These are phyloP conservation scores for Yamadazyma kanchanaburiensis DNA, from an alignment of 1,139 yeast species.

Conservation along the genomic window DNA sequence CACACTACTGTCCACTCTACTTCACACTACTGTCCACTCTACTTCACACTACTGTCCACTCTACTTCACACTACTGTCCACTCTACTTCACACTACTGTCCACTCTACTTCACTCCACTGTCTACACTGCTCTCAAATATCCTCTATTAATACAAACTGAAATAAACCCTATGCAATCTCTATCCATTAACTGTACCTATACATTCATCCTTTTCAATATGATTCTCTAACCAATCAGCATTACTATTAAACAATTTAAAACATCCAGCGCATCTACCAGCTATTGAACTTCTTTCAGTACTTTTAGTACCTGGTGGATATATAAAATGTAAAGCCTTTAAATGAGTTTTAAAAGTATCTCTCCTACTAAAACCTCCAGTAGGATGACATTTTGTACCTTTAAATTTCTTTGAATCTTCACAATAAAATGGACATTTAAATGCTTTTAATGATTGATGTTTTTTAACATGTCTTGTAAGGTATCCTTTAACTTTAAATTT, in stretches of 20 bases:
- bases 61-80: no score
- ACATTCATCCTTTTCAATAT: conserved; percentile 47
- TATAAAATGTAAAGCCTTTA: conserved; percentile 55
- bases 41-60: no score
- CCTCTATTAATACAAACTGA: not conserved
- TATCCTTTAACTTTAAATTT: conserved; percentile 55
- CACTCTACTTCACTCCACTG: no score
- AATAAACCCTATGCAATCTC: not conserved
- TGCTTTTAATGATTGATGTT: conserved; percentile 49
- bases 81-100: no score
- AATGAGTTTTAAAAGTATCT: conserved; percentile 57
- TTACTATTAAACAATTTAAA: conserved; percentile 47
- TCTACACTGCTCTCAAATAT: not conserved
- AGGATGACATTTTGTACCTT: conserved; percentile 53
- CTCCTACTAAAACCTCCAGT: conserved; percentile 59
- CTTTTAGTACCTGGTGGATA: conserved; percentile 59
- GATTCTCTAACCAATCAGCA: conserved; percentile 47
- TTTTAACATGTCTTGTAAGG: conserved; percentile 53
- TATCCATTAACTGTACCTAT: conserved; percentile 30
- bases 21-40: no score
- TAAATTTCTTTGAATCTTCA: conserved; percentile 15
- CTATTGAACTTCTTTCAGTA: conserved; percentile 36
- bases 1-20: no score
- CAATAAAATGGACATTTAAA: conserved; percentile 54
- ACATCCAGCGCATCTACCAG: conserved; percentile 60